These are phyloP conservation scores for Penicillium daleae DNA, from an alignment of 495 filamentous ascomycete genomes.

Conservation along the genomic window DNA sequence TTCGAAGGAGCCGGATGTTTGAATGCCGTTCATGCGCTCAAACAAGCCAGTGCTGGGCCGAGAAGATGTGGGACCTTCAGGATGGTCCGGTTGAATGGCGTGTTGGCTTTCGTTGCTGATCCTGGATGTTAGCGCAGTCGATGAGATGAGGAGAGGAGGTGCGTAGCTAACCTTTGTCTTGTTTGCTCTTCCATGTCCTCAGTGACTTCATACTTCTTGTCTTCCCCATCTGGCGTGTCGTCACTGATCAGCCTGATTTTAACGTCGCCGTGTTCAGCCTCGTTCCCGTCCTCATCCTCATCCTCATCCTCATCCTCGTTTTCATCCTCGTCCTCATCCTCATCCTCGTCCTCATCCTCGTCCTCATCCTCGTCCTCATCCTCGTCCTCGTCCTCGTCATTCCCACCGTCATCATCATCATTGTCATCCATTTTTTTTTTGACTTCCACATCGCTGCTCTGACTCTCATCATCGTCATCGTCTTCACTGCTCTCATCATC, in stretches of 20 bases:
- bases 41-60: constrained; percentile 2
- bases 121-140: not conserved
- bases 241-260: not conserved
- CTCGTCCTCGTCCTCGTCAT: not conserved
- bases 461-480: not conserved
- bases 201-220: not conserved
- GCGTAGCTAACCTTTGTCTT: not conserved
- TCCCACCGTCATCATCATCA: not conserved
- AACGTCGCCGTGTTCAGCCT: not conserved
- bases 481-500: not conserved
- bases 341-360: not conserved
- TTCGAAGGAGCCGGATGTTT: constrained; percentile 7
- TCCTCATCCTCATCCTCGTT: too few species aligned
- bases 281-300: too few species aligned
- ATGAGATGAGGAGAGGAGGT: not conserved
- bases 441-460: not conserved
- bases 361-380: not conserved
- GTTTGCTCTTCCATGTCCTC: not conserved
- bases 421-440: not conserved
- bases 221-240: not conserved
- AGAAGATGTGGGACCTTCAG: not conserved
- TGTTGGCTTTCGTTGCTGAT: not conserved
- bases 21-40: constrained; percentile 6
- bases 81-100: not conserved
- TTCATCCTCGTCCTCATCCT: not conserved